A percentile compares a stretch with the other conserved stretches of the same genome.
These are phyloP conservation scores for Sporothrix variecibatus DNA, from an alignment of 2,329 filamentous ascomycete genomes.

Conservation along the genomic window DNA sequence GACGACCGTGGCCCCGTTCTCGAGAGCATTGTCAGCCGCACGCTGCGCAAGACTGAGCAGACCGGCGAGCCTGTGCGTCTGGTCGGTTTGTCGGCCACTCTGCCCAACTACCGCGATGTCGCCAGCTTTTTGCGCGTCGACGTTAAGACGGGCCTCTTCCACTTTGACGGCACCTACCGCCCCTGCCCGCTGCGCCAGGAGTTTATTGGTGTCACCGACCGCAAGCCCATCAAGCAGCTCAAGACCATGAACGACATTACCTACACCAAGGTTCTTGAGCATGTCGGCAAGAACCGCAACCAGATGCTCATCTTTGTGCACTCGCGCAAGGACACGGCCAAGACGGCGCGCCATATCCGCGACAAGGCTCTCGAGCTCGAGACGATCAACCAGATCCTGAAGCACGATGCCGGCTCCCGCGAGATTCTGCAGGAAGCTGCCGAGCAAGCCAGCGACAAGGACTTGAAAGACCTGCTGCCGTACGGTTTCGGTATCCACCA, in stretches of 20 bases:
- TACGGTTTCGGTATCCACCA: constrained; percentile 99
- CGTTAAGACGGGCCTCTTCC: constrained; percentile 80
- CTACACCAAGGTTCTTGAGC: constrained; percentile 95
- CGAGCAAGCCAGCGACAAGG: constrained; percentile 77
- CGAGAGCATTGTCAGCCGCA: constrained; percentile 94
- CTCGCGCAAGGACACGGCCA: constrained; percentile 95
- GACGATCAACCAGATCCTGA: constrained; percentile 92
- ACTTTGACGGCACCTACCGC: constrained; percentile 92
- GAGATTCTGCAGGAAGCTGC: constrained; percentile 87
- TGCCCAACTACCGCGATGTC: constrained; percentile 96
- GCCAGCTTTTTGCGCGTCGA: constrained; percentile 94
- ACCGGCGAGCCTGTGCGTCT: constrained; percentile 91
- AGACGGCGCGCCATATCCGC: constrained; percentile 92
- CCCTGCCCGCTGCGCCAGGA: constrained; percentile 95
- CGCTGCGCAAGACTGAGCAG: constrained; percentile 89
- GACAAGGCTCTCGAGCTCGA: constrained; percentile 98
- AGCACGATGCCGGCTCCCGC: constrained; percentile 86
- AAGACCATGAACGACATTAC: constrained; percentile 99
- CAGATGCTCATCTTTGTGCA: constrained; percentile 99
- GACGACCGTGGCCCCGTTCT: constrained; percentile 96
- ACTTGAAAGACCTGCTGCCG: constrained; percentile 89
- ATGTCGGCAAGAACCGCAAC: constrained; percentile 88
- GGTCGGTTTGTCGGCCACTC: constrained; percentile 87
- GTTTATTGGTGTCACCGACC: constrained; percentile 95
- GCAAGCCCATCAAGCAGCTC: constrained; percentile 97